Base-by-base conservation (phyloP, 805 yeast genomes). In the Candida michaelii region DNA sequence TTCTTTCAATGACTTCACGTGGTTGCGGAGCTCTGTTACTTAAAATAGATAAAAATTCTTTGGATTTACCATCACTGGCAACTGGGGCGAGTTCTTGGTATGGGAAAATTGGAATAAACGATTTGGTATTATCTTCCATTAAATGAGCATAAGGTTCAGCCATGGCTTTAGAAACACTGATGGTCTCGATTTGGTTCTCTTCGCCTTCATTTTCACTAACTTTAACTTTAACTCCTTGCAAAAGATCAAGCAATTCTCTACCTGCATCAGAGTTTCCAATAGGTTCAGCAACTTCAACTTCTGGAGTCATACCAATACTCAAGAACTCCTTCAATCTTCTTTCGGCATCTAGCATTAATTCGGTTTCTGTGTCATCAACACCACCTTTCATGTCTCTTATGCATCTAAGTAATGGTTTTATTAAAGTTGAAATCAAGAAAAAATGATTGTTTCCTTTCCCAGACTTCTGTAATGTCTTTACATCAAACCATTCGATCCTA, bases 401-500 rank as follows among this genome's bases (percentile, higher is more conserved):
- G 79, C 82, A 85, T 39, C 70, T 65, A 36, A 63, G 55, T 45
- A 80, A 60, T 9, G 82, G 82, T 47, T 79, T 73, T 15, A 75
- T 55, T 58, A 79, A 66, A 7, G 79, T 63, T 13, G 67, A 60
- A 10, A 80, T 73, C 27, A 80, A 60, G 52, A 73, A 79, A 46
- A 58, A 76, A 19, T 62, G 49, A 46, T 56, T 51, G 54, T 51
- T n/a, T 65, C n/a, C n/a, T n/a, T 74, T 57, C 58, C 63, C 53
- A 58, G 69, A 71, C 66, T 76, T 54, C 40, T 55, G 64, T 23
- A 70, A 54, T 7, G 51, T 19, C 51, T 61, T 81, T 48, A 85
- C 66, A 52, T 80, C 83, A 49, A 70, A 63, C 98, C 97, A 91
- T 62, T 83, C 76, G 39, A 91, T 87, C 42, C 79, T 77, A 34